Conservation (phyloP, 2,329 filamentous ascomycete genomes). For the Hymenoscyphus salicellus region DNA sequence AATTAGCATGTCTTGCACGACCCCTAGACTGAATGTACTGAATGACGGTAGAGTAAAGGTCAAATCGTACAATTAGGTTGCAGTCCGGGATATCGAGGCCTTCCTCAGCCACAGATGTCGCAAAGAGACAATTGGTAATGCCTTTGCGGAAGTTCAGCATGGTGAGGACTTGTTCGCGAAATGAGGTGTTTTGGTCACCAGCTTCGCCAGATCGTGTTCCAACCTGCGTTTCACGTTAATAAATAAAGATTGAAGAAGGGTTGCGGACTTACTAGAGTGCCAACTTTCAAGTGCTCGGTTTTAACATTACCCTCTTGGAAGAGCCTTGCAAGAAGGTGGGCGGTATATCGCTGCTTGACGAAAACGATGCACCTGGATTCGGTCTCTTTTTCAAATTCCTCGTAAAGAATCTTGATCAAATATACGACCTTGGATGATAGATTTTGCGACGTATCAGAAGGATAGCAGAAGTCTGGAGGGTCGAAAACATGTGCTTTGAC, state of each 20-base stretch:
- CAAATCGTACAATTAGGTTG: conserved; percentile 71
- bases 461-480: conserved; percentile 32
- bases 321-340: conserved; percentile 67
- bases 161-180: conserved; percentile 70
- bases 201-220: conserved; percentile 52
- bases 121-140: conserved; percentile 61
- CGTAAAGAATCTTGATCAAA: conserved; percentile 58
- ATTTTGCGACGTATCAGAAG: conserved; percentile 20
- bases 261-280: conserved; percentile 55
- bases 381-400: conserved; percentile 58
- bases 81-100: conserved; percentile 67
- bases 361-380: conserved; percentile 81
- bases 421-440: conserved; percentile 72
- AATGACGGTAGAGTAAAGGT: conserved; percentile 85
- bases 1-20: conserved; percentile 73
- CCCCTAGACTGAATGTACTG: conserved; percentile 93
- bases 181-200: conserved; percentile 57
- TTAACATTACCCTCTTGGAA: conserved; percentile 56
- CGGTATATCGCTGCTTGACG: conserved; percentile 74
- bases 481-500: conserved; percentile 52
- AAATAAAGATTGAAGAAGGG: background rate
- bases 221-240: conserved; percentile 21
- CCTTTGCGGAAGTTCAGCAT: conserved; percentile 63
- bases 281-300: conserved; percentile 57
- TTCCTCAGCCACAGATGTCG: conserved; percentile 66